These are phyloP conservation scores for Sporisorium scitamineum DNA, from an alignment of 1,284 basidiomycete species.

Conservation along the genomic window DNA sequence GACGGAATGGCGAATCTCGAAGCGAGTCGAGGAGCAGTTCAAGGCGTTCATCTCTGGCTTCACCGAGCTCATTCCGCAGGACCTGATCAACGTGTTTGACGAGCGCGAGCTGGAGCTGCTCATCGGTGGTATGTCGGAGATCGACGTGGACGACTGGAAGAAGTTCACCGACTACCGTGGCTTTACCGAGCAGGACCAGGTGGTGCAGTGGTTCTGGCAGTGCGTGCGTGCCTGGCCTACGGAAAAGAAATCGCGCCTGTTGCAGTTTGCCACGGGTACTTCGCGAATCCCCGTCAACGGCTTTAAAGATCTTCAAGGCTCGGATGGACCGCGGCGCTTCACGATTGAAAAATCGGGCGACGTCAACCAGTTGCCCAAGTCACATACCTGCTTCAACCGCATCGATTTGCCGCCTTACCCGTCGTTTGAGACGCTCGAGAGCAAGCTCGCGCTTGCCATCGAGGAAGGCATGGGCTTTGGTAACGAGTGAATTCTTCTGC, in stretches of 20 bases:
- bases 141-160: conserved; percentile 80
- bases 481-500: conserved; percentile 52
- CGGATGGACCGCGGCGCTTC: conserved; percentile 81
- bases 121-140: conserved; percentile 98
- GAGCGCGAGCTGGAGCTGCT: conserved; percentile 91
- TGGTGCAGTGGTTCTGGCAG: conserved; percentile 99
- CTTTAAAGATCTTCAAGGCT: conserved; percentile 98
- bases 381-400: conserved; percentile 69
- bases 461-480: conserved; percentile 67
- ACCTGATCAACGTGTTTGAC: conserved; percentile 96
- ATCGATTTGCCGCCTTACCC: conserved; percentile 69
- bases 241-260: conserved; percentile 90
- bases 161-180: conserved; percentile 76
- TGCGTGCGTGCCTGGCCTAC: conserved; percentile 95
- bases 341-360: conserved; percentile 69
- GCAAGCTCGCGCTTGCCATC: conserved; percentile 67
- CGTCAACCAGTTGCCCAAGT: conserved; percentile 66
- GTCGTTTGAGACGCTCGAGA: conserved; percentile 63
- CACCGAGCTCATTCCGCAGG: conserved; percentile 92
- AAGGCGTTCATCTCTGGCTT: conserved; percentile 95
- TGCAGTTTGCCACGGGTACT: conserved; percentile 96
- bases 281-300: conserved; percentile 97
- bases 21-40: conserved; percentile 94
- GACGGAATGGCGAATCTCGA: conserved; percentile 91
- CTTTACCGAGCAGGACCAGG: conserved; percentile 72